These are phyloP conservation scores for Bipolaris zeicola DNA, from an alignment of 2,329 filamentous ascomycete species.

Conservation along the genomic window DNA sequence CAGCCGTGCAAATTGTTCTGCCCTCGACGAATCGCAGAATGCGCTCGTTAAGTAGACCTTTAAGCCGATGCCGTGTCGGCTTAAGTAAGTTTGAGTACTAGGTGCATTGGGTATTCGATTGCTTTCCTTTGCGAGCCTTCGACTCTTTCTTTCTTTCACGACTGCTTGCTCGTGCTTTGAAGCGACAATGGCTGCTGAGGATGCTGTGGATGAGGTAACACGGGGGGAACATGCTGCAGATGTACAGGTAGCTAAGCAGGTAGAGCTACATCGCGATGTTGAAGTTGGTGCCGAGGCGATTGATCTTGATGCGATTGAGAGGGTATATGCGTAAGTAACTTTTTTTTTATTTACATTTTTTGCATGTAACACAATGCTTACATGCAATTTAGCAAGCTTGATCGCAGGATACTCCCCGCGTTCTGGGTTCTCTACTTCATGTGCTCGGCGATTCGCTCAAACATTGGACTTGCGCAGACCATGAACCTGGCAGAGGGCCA, in stretches of 20 bases:
- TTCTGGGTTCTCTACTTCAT: constrained; percentile 93
- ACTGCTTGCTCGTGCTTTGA: neutral
- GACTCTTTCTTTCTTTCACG: constrained; percentile 16
- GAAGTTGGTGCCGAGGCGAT: constrained; percentile 40
- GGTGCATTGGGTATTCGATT: neutral
- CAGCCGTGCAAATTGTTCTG: too few relatives aligned
- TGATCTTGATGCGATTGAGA: constrained; percentile 46
- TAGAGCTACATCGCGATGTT: constrained; percentile 39
- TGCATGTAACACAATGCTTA: neutral
- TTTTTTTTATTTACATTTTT: neutral
- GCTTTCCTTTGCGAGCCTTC: neutral
- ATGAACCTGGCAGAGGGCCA: constrained; percentile 78
- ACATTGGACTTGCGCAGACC: constrained; percentile 91
- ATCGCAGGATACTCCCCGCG: constrained; percentile 67
- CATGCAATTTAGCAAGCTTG: constrained; percentile 56
- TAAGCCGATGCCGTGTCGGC: constrained; percentile 11
- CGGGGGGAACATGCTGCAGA: too few relatives aligned
- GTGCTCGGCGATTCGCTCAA: constrained; percentile 88
- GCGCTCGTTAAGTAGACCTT: too few relatives aligned
- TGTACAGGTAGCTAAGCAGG: constrained; percentile 24
- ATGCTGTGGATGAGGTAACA: constrained; percentile 12
- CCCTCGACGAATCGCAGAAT: too few relatives aligned
- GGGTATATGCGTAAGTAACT: constrained; percentile 44
- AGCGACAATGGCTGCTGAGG: constrained; percentile 34
- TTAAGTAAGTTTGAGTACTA: constrained; percentile 14